A percentile compares a stretch with the other conserved stretches of the same genome.
Conservation (phyloP, 75 land plant genomes). For the Azolla pinnata region DNA sequence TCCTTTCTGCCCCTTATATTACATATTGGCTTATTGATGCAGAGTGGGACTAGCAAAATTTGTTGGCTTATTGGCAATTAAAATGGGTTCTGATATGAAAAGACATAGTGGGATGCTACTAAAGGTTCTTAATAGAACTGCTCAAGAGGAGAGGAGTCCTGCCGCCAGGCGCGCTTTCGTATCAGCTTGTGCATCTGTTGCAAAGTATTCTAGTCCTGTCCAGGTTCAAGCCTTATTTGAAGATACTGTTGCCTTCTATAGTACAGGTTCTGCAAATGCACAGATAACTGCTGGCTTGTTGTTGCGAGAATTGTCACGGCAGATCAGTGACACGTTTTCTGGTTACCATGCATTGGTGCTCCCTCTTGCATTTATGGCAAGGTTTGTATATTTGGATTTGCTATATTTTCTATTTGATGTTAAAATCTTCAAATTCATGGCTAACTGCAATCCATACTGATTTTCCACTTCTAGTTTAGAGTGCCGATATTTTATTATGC, state of each 20-base stretch:
- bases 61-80: slow-evolving; percentile 56
- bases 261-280: slow-evolving; percentile 43
- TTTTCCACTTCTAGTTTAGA: too few species aligned
- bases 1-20: too few species aligned
- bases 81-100: slow-evolving; percentile 52
- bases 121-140: slow-evolving; percentile 62
- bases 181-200: slow-evolving; percentile 56
- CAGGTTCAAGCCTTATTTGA: slow-evolving; percentile 62
- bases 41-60: slow-evolving; percentile 96
- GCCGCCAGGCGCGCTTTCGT: slow-evolving; percentile 81
- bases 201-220: slow-evolving; percentile 52
- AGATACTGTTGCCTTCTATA: slow-evolving; percentile 59
- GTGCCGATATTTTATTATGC: too few species aligned
- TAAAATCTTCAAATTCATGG: too few species aligned
- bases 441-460: too few species aligned
- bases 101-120: slow-evolving; percentile 47
- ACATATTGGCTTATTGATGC: too few species aligned
- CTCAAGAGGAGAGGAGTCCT: slow-evolving; percentile 63
- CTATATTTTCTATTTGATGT: too few species aligned
- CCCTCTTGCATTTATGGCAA: slow-evolving; percentile 70
- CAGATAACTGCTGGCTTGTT: slow-evolving; percentile 72
- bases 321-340: slow-evolving; percentile 59
- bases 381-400: slow-evolving; percentile 23
- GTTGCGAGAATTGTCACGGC: slow-evolving; percentile 47
- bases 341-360: slow-evolving; percentile 56